Conservation (phyloP, 2,329 filamentous ascomycete species). For the Didymosphaeria variabile region DNA sequence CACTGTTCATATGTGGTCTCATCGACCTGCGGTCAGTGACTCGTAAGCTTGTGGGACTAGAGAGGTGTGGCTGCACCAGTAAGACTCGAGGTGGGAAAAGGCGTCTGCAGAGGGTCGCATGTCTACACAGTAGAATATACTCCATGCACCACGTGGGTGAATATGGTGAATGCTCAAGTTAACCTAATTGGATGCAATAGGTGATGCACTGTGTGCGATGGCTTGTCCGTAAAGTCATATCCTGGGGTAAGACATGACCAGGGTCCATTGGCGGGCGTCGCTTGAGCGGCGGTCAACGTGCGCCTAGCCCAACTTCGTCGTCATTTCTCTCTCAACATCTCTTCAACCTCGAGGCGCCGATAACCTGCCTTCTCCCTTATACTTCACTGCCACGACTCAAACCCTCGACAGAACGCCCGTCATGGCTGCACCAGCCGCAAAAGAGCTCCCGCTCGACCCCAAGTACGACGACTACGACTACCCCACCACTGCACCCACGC, state of each 20-base stretch:
- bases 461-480: conserved; percentile 98
- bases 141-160: no score
- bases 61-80: background rate
- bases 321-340: conserved; percentile 34
- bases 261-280: conserved; percentile 20
- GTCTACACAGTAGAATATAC: no score
- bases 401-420: conserved; percentile 18
- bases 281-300: conserved; percentile 38
- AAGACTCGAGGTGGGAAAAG: background rate
- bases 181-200: background rate
- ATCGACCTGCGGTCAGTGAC: background rate
- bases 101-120: background rate
- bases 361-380: conserved; percentile 1
- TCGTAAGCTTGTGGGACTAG: background rate
- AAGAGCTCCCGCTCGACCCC: conserved; percentile 69
- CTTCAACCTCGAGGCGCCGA: conserved; percentile 1
- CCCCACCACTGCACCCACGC: conserved; percentile 77
- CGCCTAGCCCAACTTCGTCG: conserved; percentile 35
- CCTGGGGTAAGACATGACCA: conserved; percentile 3
- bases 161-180: no score
- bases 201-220: background rate
- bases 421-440: conserved; percentile 42
- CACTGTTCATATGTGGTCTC: conserved; percentile 7
- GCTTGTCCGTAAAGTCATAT: background rate
- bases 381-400: conserved; percentile 2